phyloP scores from a whole-genome alignment of 2,329 filamentous ascomycete species.

The Torrubiellomyces zombiae region DNA sequence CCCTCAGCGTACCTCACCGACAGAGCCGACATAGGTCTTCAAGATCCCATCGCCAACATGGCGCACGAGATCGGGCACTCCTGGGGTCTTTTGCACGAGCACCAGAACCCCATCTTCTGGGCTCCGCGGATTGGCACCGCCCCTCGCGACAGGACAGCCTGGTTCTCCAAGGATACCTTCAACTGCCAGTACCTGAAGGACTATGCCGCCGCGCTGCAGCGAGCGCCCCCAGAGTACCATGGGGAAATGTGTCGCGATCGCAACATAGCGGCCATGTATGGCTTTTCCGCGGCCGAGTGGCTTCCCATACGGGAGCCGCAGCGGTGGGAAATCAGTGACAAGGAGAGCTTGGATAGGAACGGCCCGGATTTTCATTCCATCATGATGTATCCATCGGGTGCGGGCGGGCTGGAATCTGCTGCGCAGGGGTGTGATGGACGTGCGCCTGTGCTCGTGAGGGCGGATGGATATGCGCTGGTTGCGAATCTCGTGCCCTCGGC shows the following conservation, averaged over 20 bases:
- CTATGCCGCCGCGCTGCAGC: not conserved
- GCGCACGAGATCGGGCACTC: constrained; percentile 13
- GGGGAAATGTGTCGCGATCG: not conserved
- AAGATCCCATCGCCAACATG: constrained; percentile 6
- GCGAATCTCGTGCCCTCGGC: no score
- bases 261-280: not conserved
- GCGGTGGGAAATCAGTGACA: not conserved
- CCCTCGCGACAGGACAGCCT: not conserved
- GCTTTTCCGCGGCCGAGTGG: not conserved
- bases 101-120: constrained; percentile 12
- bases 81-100: constrained; percentile 12
- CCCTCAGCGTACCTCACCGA: constrained; percentile 6
- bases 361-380: constrained; percentile 7
- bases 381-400: constrained; percentile 9
- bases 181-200: constrained; percentile 1
- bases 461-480: no score
- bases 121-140: not conserved
- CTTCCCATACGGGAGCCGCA: no score
- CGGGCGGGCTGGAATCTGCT: no score
- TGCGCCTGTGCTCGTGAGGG: no score
- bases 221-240: not conserved
- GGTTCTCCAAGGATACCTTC: not conserved
- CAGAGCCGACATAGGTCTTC: constrained; percentile 3
- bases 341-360: not conserved
- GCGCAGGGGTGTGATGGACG: no score